phyloP scores from a whole-genome alignment of 805 yeast species.

The Phaffomyces opuntiae region DNA sequence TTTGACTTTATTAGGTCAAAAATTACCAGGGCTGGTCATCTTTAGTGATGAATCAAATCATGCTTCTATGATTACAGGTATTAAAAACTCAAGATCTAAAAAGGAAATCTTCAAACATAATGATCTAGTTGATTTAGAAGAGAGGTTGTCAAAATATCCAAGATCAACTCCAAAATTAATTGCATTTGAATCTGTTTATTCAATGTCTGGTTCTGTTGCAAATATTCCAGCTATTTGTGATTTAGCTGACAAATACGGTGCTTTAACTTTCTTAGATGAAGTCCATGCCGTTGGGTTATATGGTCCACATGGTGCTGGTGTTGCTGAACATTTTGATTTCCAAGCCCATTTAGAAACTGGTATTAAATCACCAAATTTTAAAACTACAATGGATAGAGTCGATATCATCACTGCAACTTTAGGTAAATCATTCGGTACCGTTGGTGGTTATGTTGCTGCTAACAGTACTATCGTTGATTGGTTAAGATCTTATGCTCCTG shows the following conservation, averaged over 20 bases:
- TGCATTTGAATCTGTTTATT: constrained; percentile 95
- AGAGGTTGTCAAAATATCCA: constrained; percentile 71
- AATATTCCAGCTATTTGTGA: constrained; percentile 91
- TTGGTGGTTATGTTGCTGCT: constrained; percentile 97
- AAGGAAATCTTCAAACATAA: constrained; percentile 93
- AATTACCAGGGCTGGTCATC: constrained; percentile 81
- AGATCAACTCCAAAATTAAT: constrained; percentile 85
- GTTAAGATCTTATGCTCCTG: constrained; percentile 95
- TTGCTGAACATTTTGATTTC: constrained; percentile 93
- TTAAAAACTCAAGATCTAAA: constrained; percentile 78
- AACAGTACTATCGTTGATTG: constrained; percentile 79
- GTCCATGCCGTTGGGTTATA: constrained; percentile 99
- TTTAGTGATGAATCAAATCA: constrained; percentile 92
- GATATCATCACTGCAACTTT: constrained; percentile 97
- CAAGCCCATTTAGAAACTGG: constrained; percentile 71
- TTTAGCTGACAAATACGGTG: constrained; percentile 96
- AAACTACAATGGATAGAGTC: constrained; percentile 77
- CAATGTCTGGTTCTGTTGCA: constrained; percentile 97
- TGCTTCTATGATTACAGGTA: constrained; percentile 97
- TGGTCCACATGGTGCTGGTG: constrained; percentile 99
- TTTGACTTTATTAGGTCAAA: constrained; percentile 82
- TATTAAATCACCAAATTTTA: constrained; percentile 40
- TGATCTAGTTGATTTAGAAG: constrained; percentile 77
- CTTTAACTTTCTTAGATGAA: constrained; percentile 93
- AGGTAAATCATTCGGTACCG: constrained; percentile 95